phyloP scores from a whole-genome alignment of 441 rosid genomes.

The Croton laevigatus region DNA sequence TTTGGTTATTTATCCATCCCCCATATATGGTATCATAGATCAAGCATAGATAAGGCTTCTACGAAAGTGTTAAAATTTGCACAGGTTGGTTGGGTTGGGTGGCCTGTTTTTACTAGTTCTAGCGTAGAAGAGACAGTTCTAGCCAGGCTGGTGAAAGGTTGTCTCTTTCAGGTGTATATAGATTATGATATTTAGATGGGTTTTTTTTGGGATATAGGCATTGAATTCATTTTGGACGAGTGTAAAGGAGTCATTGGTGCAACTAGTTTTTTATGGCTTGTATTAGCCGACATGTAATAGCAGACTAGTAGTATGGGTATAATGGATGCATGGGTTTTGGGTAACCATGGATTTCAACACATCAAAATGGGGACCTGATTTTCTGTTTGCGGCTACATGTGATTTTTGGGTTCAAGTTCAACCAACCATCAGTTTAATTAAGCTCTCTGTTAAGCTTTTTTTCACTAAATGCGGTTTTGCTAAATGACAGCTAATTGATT shows the following conservation, averaged over 20 bases:
- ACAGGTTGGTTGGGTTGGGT: conserved; percentile 8
- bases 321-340: neutral
- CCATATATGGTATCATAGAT: too few species aligned
- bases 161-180: conserved; percentile 13
- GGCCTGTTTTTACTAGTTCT: neutral
- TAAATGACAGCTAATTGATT: neutral
- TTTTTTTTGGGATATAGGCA: conserved; percentile 3
- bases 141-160: conserved; percentile 43
- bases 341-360: conserved; percentile 4
- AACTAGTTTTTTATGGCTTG: neutral
- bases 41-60: neutral
- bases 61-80: neutral
- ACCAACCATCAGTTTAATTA: too few species aligned
- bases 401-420: neutral
- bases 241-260: conserved; percentile 10
- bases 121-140: conserved; percentile 24
- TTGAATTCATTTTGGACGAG: conserved; percentile 9
- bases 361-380: conserved; percentile 15
- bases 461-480: neutral
- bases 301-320: neutral
- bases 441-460: too few species aligned
- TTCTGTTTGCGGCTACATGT: conserved; percentile 14
- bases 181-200: conserved; percentile 9
- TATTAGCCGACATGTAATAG: conserved; percentile 3
- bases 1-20: too few species aligned